Percentiles rank a stretch among this genome's conserved stretches.
Conservation (phyloP, 2,329 filamentous ascomycete species). For the Grosmannia clavigera region DNA sequence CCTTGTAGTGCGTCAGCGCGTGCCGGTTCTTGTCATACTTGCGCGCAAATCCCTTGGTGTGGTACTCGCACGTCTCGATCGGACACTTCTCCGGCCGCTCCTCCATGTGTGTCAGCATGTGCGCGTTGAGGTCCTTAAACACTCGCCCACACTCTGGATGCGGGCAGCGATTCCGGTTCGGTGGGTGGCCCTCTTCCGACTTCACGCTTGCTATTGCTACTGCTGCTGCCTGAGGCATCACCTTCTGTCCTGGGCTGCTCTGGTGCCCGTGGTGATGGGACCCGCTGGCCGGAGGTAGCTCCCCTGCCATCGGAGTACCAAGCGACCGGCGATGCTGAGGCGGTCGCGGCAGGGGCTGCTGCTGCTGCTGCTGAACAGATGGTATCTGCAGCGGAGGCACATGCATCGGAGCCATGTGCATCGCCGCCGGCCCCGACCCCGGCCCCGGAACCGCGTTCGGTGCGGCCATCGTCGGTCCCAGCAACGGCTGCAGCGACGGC, state of each 20-base stretch:
- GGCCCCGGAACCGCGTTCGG: background rate
- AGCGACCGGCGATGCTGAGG: background rate
- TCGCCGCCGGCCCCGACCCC: background rate
- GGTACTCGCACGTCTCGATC: conserved; percentile 85
- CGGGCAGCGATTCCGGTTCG: conserved; percentile 38
- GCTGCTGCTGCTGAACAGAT: background rate
- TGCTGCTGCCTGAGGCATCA: background rate
- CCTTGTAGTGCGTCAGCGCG: conserved; percentile 93
- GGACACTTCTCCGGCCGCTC: conserved; percentile 95
- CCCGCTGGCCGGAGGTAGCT: background rate
- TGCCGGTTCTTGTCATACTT: conserved; percentile 99
- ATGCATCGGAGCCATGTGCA: background rate
- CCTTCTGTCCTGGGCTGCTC: conserved; percentile 7
- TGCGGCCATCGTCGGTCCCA: background rate
- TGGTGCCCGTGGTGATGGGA: background rate
- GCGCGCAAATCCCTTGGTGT: conserved; percentile 83
- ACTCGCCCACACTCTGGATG: conserved; percentile 46
- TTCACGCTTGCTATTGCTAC: conserved; percentile 14
- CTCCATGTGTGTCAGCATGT: conserved; percentile 92
- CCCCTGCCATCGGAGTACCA: background rate
- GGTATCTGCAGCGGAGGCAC: conserved; percentile 4
- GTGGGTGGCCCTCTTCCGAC: conserved; percentile 18
- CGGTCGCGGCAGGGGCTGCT: conserved; percentile 1
- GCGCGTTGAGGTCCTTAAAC: conserved; percentile 60
- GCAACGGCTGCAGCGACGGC: background rate